A percentile compares a stretch with the other conserved stretches of the same genome.
Conservation (phyloP, 495 filamentous ascomycete species). For the Aspergillus cristatus region DNA sequence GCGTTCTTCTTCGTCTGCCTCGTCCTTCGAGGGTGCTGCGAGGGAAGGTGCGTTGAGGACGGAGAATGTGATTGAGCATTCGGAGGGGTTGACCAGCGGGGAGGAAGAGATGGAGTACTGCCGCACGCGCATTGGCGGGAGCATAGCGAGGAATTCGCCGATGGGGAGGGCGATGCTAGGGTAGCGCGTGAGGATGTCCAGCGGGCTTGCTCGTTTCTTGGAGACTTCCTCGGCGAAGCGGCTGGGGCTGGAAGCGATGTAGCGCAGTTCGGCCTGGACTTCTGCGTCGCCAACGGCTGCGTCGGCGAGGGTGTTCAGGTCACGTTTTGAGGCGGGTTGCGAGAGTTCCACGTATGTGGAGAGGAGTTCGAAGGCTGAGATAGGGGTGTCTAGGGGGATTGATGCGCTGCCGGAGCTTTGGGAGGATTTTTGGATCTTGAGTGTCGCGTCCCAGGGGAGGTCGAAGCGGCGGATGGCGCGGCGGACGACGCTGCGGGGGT, state of each 20-base stretch:
- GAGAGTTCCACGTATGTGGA: conserved; percentile 63
- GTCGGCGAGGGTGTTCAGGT: conserved; percentile 41
- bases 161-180: conserved; percentile 48
- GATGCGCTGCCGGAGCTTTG: conserved; percentile 33
- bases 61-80: conserved; percentile 57
- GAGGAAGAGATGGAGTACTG: conserved; percentile 79
- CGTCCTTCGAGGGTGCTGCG: conserved; percentile 19
- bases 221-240: conserved; percentile 44
- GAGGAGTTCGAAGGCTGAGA: conserved; percentile 54
- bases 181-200: conserved; percentile 56
- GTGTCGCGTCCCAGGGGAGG: conserved; percentile 52
- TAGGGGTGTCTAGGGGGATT: conserved; percentile 48
- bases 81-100: conserved; percentile 46
- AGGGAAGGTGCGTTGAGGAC: conserved; percentile 51
- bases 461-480: conserved; percentile 45
- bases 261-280: conserved; percentile 20
- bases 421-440: conserved; percentile 32
- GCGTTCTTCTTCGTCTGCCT: conserved; percentile 22
- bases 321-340: conserved; percentile 53
- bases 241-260: conserved; percentile 23
- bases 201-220: conserved; percentile 48
- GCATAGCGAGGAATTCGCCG: conserved; percentile 54
- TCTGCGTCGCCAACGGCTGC: conserved; percentile 19
- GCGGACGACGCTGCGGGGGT: conserved; percentile 48
- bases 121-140: conserved; percentile 64